These are phyloP conservation scores for Ramalina peruviana DNA, from an alignment of 495 filamentous ascomycete genomes.

Conservation along the genomic window DNA sequence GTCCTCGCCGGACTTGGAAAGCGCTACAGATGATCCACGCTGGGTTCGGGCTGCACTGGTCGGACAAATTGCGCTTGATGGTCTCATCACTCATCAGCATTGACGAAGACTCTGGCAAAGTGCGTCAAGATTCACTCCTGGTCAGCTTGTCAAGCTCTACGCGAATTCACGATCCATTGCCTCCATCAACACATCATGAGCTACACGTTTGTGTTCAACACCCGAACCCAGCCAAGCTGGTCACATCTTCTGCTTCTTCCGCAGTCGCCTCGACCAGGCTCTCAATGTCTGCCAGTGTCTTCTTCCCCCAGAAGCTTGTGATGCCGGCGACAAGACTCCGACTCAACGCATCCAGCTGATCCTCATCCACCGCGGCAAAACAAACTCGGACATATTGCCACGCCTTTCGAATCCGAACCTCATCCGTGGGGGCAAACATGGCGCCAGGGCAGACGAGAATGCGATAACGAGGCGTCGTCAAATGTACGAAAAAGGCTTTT, in stretches of 20 bases:
- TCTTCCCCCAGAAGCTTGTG: constrained; percentile 60
- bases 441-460: constrained; percentile 53
- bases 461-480: constrained; percentile 51
- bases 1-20: too few species aligned
- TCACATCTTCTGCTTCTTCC: not conserved
- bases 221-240: too few species aligned
- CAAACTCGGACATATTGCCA: constrained; percentile 65
- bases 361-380: constrained; percentile 67
- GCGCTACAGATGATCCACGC: too few species aligned
- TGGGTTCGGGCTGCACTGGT: too few species aligned
- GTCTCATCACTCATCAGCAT: too few species aligned
- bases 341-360: constrained; percentile 45
- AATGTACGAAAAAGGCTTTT: constrained; percentile 55
- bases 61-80: too few species aligned
- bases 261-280: constrained; percentile 22
- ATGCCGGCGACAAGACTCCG: constrained; percentile 53
- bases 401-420: constrained; percentile 36
- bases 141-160: too few species aligned
- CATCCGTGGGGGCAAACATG: constrained; percentile 53
- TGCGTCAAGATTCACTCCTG: too few species aligned
- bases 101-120: too few species aligned
- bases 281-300: constrained; percentile 50
- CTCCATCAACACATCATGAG: too few species aligned
- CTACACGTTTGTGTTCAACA: too few species aligned
- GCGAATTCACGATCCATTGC: too few species aligned